Base-by-base conservation (phyloP, 345 rosid genomes). In the Physaria fendleri region DNA sequence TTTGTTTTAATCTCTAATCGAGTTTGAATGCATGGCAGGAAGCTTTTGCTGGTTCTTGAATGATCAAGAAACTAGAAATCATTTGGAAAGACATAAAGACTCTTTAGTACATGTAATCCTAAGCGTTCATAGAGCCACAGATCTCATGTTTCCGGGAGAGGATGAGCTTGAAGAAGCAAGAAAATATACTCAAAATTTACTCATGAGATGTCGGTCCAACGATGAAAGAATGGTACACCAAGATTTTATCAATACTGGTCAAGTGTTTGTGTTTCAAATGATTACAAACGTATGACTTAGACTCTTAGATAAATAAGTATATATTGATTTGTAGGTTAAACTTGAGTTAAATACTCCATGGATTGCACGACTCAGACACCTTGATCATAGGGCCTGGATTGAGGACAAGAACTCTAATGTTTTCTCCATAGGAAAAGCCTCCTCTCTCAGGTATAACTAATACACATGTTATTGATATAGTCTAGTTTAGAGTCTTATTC, bases 301-400 rank as follows among this genome's bases (percentile, higher is more conserved):
- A n/a, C n/a, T n/a, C n/a, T n/a, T n/a, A n/a, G n/a, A n/a, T n/a
- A n/a, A n/a, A n/a, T n/a, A n/a, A n/a, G n/a, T n/a, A n/a, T n/a
- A n/a, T n/a, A n/a, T n/a, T n/a, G n/a, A n/a, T n/a, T n/a, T n/a
- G n/a, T n/a, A n/a, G n/a, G n/a, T n/a, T n/a, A n/a, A n/a, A 66
- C 58, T 79, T 5, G 87, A 82, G 47, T n/a, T 79, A 51, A 35
- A 55, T 17, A 52, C 68, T 54, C 84, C 83, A 15, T 82, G 88
- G 88, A 51, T 73, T 14, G 78, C 86, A 25, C 78, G 83, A 63
- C 41, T 74, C 56, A 87, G 79, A 17, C 86, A 81, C 49, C 64
- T 82, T 35, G 85, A 85, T 23, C 78, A 82, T 50, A 76, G 93
- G 51, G 69, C 34, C 61, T 80, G 85, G 85, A 76, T 85, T 22